Evolutionary conservation across 2,329 filamentous ascomycete species (phyloP), one percentile per base, ranked within the genome.

Genomic region (Neonectria coccinea): DNA sequence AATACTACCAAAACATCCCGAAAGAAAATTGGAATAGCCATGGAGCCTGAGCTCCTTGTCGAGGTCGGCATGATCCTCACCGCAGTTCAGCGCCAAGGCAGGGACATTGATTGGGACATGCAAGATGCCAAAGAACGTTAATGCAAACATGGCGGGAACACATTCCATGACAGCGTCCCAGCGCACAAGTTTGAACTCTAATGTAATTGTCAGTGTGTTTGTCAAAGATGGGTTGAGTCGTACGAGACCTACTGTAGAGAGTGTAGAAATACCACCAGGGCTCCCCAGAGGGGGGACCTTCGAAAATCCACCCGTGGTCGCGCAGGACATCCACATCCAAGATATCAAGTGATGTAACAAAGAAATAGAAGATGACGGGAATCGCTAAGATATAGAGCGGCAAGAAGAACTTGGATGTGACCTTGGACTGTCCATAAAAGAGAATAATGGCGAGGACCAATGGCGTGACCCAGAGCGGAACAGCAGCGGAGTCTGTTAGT

Each of bases 251-350:
- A 95, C 92, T 90, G 79, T 97, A 99, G 52, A 98, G 86, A 0
- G 93, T 97, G 80, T 97, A 99, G 74, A 99, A 99, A 76, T 96
- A 94, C 88, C 96, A 99, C 89, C 97, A 99, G 0, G 96, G 94
- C 72, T 97, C 93, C 12, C 88, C 92, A 10, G 91, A 90, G 50
- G 91, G 91, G 1, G 96, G 95, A 0, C 91, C 91, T 72, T 93
- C 87, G 73, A 99, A 99, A 11, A 98, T 91, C 96, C 96, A 99
- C 18, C 96, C 96, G 53, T 85, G 82, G 10, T 87, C 79, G 57
- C 94, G 90, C 48, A 98, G 81, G 12, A 83, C 83, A 41, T 88
- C 84, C 64, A 93, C 84, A 44, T 91, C 83, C 55, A 97, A 82
- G 18, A 85, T 84, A 51, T 93, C 88, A 8, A 95, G 82, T 2